A percentile compares a stretch with the other conserved stretches of the same genome.
Conservation (phyloP, 441 rosid genomes). For the Eruca vesicaria region DNA sequence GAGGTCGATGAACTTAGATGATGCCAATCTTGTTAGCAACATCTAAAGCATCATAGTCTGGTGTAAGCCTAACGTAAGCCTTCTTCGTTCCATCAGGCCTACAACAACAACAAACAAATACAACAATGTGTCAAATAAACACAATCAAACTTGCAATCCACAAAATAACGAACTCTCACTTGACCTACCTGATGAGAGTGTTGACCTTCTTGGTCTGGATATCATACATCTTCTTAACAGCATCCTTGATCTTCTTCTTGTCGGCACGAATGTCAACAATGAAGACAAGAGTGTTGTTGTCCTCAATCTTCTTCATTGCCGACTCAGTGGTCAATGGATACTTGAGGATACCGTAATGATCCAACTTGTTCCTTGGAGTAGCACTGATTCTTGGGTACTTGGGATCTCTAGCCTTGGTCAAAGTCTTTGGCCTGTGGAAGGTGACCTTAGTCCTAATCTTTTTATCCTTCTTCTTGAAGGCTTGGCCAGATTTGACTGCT, state of each 20-base stretch:
- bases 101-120: constrained; percentile 9
- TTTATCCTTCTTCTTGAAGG: constrained; percentile 79
- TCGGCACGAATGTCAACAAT: constrained; percentile 84
- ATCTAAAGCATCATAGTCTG: no score
- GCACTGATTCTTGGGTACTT: constrained; percentile 41
- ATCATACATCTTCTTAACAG: no score
- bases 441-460: constrained; percentile 86
- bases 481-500: constrained; percentile 79
- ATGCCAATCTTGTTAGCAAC: no score
- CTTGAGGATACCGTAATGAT: constrained; percentile 41
- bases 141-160: not conserved
- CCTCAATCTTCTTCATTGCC: constrained; percentile 93
- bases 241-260: no score
- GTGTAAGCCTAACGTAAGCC: no score
- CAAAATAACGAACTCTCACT: not conserved
- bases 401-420: constrained; percentile 39
- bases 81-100: no score
- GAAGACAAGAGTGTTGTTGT: constrained; percentile 92
- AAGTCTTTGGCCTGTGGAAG: constrained; percentile 81
- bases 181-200: constrained; percentile 77
- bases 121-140: not conserved
- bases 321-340: constrained; percentile 67
- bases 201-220: constrained; percentile 94
- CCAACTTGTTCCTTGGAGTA: constrained; percentile 42
- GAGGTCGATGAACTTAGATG: constrained; percentile 43